These are phyloP conservation scores for Lachnellula hyalina DNA, from an alignment of 2,329 filamentous ascomycete genomes.

Conservation along the genomic window DNA sequence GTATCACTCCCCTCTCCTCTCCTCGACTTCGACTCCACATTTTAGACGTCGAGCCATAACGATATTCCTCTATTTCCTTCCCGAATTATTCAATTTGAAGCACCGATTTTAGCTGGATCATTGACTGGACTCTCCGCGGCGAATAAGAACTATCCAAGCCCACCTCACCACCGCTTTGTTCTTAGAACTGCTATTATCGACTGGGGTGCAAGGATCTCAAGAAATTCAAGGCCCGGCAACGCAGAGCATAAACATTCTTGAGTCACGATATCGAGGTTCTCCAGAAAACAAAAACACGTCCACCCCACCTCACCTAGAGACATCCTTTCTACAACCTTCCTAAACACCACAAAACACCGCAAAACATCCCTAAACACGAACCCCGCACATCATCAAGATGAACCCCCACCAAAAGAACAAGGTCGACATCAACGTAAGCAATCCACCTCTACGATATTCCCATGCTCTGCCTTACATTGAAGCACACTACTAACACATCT, in stretches of 20 bases:
- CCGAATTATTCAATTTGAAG: too few relatives aligned
- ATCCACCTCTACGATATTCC: slow-evolving; percentile 9
- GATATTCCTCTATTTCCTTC: too few relatives aligned
- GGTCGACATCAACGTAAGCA: slow-evolving; percentile 85
- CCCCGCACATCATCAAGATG: slow-evolving; percentile 49
- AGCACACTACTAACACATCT: not conserved
- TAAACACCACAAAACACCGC: not conserved
- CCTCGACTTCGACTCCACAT: too few relatives aligned
- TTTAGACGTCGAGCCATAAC: too few relatives aligned
- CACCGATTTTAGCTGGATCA: too few relatives aligned
- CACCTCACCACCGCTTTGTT: too few relatives aligned
- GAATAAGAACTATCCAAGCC: too few relatives aligned
- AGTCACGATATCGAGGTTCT: slow-evolving; percentile 6
- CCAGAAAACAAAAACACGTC: not conserved
- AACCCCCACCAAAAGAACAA: slow-evolving; percentile 99
- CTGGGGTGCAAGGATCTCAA: too few relatives aligned
- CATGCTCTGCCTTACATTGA: not conserved
- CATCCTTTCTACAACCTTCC: not conserved
- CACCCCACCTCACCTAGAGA: not conserved
- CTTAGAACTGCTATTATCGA: too few relatives aligned
- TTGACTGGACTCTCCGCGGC: too few relatives aligned
- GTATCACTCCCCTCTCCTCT: too few relatives aligned
- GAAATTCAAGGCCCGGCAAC: too few relatives aligned
- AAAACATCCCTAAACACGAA: slow-evolving; percentile 1
- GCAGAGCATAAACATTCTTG: not conserved